These are phyloP conservation scores for Helianthus tuberosus DNA, from an alignment of 129 eudicot species.

Conservation along the genomic window DNA sequence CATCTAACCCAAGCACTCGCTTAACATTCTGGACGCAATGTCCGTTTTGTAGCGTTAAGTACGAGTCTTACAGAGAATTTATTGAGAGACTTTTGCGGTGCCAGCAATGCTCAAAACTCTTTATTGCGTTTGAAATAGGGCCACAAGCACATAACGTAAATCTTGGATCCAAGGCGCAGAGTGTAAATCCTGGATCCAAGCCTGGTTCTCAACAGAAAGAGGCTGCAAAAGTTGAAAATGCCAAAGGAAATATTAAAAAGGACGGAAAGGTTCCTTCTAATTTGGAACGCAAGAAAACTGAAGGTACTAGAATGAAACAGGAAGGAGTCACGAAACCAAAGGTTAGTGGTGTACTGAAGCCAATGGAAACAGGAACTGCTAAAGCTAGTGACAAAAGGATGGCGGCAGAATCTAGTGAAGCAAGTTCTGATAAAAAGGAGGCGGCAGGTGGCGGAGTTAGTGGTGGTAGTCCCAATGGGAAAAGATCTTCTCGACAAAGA, in stretches of 20 bases:
- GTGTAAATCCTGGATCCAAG: conserved; percentile 25
- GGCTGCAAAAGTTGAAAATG: background rate
- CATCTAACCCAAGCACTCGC: conserved; percentile 22
- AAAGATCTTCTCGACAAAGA: conserved; percentile 51
- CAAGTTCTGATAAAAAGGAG: conserved; percentile 2
- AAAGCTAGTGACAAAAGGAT: conserved; percentile 16
- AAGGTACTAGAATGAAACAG: conserved; percentile 29
- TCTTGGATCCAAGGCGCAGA: conserved; percentile 7
- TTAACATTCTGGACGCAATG: conserved; percentile 68
- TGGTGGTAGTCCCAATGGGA: background rate
- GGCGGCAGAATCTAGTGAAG: background rate
- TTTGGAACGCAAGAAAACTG: conserved; percentile 19
- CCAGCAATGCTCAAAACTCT: conserved; percentile 54
- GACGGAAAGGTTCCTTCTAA: conserved; percentile 34
- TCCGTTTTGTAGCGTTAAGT: conserved; percentile 53
- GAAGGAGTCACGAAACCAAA: conserved; percentile 23
- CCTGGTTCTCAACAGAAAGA: conserved; percentile 8
- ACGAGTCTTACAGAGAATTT: conserved; percentile 44
- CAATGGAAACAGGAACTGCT: conserved; percentile 25
- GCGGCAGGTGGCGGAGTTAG: conserved; percentile 2
- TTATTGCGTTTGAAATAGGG: conserved; percentile 50
- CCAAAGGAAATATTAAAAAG: conserved; percentile 30
- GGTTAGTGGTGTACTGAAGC: conserved; percentile 26
- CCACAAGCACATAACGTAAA: conserved; percentile 22
- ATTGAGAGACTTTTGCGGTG: conserved; percentile 47